Percentiles rank a stretch among this genome's conserved stretches.
Conservation (phyloP, 768 basidiomycete species). For the Cystofilobasidium macerans region DNA sequence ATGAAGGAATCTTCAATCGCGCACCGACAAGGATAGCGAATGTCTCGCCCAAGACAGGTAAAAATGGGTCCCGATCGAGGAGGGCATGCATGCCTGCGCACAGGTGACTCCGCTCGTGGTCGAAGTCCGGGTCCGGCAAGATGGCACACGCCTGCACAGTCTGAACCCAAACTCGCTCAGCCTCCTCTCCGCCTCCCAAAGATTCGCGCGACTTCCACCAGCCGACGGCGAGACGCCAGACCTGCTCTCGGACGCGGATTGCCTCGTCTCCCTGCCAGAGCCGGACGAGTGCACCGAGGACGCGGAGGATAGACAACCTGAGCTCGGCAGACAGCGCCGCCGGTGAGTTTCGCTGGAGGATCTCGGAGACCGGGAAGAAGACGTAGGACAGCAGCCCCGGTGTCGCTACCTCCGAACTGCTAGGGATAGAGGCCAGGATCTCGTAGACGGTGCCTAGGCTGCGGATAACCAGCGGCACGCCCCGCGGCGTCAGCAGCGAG, state of each 20-base stretch:
- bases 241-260: slow-evolving; percentile 41
- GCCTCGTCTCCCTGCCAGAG: slow-evolving; percentile 56
- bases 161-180: slow-evolving; percentile 8
- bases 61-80: slow-evolving; percentile 11
- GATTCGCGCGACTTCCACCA: slow-evolving; percentile 22
- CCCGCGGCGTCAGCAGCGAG: slow-evolving; percentile 51
- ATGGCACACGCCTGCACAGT: slow-evolving; percentile 1
- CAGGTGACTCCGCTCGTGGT: background rate
- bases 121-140: background rate
- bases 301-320: slow-evolving; percentile 58
- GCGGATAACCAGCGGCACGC: slow-evolving; percentile 43
- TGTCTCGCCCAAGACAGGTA: slow-evolving; percentile 23
- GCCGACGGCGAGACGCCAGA: slow-evolving; percentile 38
- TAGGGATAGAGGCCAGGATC: slow-evolving; percentile 43
- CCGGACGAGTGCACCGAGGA: slow-evolving; percentile 51
- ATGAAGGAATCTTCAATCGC: background rate
- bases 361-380: slow-evolving; percentile 75
- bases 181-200: slow-evolving; percentile 14
- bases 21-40: slow-evolving; percentile 16
- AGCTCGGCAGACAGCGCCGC: slow-evolving; percentile 64
- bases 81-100: background rate
- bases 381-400: slow-evolving; percentile 64
- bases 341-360: slow-evolving; percentile 65
- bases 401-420: slow-evolving; percentile 42
- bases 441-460: slow-evolving; percentile 50